Evolutionary conservation across 2,329 filamentous ascomycete species (phyloP).

Genomic region (Lizonia empirigonia): DNA sequence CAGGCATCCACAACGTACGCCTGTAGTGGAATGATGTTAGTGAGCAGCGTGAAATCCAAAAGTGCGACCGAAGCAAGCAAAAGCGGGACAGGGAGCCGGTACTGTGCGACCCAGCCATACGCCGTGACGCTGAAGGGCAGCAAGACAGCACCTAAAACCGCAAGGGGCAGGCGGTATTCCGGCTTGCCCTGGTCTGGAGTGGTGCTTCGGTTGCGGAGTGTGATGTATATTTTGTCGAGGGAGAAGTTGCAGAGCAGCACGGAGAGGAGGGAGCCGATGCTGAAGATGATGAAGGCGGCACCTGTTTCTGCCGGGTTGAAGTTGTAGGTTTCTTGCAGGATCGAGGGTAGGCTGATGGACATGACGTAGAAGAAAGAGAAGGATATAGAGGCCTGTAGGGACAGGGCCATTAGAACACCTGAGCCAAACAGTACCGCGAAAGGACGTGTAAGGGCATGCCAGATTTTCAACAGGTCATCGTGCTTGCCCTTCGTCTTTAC

Average conservation of each 20-base stretch:
- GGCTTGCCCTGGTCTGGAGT: conserved; percentile 53
- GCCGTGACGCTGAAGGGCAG: conserved; percentile 54
- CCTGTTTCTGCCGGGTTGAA: conserved; percentile 60
- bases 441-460: conserved; percentile 50
- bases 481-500: conserved; percentile 21
- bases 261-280: conserved; percentile 56
- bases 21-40: conserved; percentile 58
- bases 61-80: conserved; percentile 54
- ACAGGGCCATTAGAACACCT: conserved; percentile 60
- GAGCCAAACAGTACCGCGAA: conserved; percentile 55
- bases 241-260: conserved; percentile 57
- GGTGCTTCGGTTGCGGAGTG: conserved; percentile 49
- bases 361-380: conserved; percentile 56
- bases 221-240: conserved; percentile 61
- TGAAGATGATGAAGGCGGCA: conserved; percentile 61
- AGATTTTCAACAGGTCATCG: conserved; percentile 36
- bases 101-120: conserved; percentile 61
- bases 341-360: conserved; percentile 53
- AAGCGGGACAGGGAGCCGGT: conserved; percentile 50
- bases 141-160: conserved; percentile 54
- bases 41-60: conserved; percentile 54
- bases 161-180: conserved; percentile 61
- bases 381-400: conserved; percentile 50
- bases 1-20: conserved; percentile 65
- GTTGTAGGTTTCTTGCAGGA: conserved; percentile 50